These are phyloP conservation scores for Scutellaria barbata DNA, from an alignment of 257 asterid genomes.

Conservation along the genomic window DNA sequence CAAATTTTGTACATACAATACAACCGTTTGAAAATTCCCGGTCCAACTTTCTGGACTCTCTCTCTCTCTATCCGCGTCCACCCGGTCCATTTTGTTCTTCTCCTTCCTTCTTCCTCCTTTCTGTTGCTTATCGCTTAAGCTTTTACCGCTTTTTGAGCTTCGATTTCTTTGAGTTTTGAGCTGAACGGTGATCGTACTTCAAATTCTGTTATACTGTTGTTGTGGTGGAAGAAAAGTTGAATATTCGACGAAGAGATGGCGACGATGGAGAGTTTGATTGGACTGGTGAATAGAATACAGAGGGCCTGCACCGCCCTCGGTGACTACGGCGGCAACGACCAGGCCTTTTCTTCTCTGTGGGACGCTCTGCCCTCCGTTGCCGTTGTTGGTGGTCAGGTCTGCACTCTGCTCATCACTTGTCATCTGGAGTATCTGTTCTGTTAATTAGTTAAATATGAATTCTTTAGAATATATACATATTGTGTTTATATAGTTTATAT, in stretches of 20 bases:
- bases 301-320: slow-evolving; percentile 94
- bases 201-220: slow-evolving; percentile 13
- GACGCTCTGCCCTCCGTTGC: slow-evolving; percentile 95
- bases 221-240: slow-evolving; percentile 25
- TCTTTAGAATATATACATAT: neutral
- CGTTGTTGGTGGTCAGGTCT: slow-evolving; percentile 96
- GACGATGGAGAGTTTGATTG: slow-evolving; percentile 90
- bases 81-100: slow-evolving; percentile 6
- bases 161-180: slow-evolving; percentile 22
- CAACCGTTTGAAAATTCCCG: slow-evolving; percentile 37
- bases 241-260: slow-evolving; percentile 49
- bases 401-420: neutral
- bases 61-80: neutral
- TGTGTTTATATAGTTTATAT: slow-evolving; percentile 7
- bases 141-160: slow-evolving; percentile 16
- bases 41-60: slow-evolving; percentile 43
- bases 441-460: neutral
- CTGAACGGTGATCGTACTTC: slow-evolving; percentile 9
- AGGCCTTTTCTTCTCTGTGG: slow-evolving; percentile 86
- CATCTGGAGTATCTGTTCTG: slow-evolving; percentile 3
- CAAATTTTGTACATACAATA: neutral
- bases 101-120: neutral
- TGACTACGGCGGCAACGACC: slow-evolving; percentile 78
- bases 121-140: slow-evolving; percentile 35
- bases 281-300: slow-evolving; percentile 86